Percentiles rank a stretch among this genome's conserved stretches.
phyloP scores from a whole-genome alignment of 179 eudicot genomes.

The Actinidia chinensis region DNA sequence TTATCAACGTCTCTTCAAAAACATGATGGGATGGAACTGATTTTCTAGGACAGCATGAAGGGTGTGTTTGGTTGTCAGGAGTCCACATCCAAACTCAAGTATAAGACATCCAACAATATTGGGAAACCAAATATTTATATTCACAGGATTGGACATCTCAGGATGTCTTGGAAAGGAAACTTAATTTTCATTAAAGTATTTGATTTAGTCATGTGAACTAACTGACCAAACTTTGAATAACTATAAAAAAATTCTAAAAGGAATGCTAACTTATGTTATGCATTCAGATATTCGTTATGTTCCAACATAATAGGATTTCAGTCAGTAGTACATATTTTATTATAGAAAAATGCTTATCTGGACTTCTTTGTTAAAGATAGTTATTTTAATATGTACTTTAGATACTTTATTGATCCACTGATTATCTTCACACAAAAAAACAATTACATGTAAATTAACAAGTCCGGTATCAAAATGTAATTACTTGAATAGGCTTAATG shows the following conservation, averaged over 20 bases:
- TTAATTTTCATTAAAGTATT: neutral
- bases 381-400: neutral
- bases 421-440: neutral
- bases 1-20: conserved; percentile 9
- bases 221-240: neutral
- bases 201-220: neutral
- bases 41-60: conserved; percentile 4
- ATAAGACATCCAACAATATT: neutral
- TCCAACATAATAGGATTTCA: neutral
- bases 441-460: too few relatives aligned
- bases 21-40: neutral
- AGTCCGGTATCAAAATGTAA: too few relatives aligned
- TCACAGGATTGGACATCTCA: neutral
- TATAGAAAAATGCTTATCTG: neutral
- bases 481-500: neutral
- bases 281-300: neutral
- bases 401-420: neutral
- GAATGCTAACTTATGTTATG: neutral
- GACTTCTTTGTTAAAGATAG: neutral
- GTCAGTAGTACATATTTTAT: neutral
- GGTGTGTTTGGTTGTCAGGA: neutral
- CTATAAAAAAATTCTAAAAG: neutral
- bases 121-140: neutral
- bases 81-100: neutral
- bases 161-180: neutral